Percentiles rank a stretch among this genome's conserved stretches.
Evolutionary conservation across 371 early-diverging fungal species (phyloP).

Genomic region (Circinella umbellata): DNA sequence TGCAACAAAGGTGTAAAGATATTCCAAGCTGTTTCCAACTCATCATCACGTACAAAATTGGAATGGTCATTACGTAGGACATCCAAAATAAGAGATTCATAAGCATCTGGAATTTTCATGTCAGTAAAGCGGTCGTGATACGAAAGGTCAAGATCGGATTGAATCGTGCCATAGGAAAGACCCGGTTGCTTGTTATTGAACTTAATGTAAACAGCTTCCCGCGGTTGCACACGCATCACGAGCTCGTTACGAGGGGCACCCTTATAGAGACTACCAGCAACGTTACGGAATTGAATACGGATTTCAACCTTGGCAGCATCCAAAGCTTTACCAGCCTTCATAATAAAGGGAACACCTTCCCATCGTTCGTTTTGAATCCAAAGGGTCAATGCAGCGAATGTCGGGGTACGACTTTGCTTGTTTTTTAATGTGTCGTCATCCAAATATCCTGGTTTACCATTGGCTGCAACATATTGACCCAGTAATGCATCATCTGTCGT

Average conservation of each 20-base stretch:
- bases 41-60: slow-evolving; percentile 97
- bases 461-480: slow-evolving; percentile 88
- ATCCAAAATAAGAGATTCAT: slow-evolving; percentile 92
- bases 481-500: slow-evolving; percentile 78
- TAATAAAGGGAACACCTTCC: slow-evolving; percentile 91
- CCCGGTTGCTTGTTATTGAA: slow-evolving; percentile 93
- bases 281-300: slow-evolving; percentile 91
- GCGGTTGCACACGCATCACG: slow-evolving; percentile 93
- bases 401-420: slow-evolving; percentile 73
- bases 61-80: slow-evolving; percentile 89
- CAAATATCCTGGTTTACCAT: slow-evolving; percentile 84
- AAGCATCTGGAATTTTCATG: slow-evolving; percentile 92
- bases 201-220: slow-evolving; percentile 95
- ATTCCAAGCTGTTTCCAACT: slow-evolving; percentile 94
- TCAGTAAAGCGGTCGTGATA: slow-evolving; percentile 86
- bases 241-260: slow-evolving; percentile 89
- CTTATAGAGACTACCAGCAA: slow-evolving; percentile 77
- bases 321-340: slow-evolving; percentile 92
- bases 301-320: slow-evolving; percentile 87
- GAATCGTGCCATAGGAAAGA: slow-evolving; percentile 67
- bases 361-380: slow-evolving; percentile 89
- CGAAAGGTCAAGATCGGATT: slow-evolving; percentile 91
- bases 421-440: slow-evolving; percentile 85
- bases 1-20: slow-evolving; percentile 95
- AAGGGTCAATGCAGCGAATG: slow-evolving; percentile 84